Evolutionary conservation across 2,329 filamentous ascomycete genomes (phyloP), one percentile per base, ranked within the genome.

Genomic region (Diplodia seriata): DNA sequence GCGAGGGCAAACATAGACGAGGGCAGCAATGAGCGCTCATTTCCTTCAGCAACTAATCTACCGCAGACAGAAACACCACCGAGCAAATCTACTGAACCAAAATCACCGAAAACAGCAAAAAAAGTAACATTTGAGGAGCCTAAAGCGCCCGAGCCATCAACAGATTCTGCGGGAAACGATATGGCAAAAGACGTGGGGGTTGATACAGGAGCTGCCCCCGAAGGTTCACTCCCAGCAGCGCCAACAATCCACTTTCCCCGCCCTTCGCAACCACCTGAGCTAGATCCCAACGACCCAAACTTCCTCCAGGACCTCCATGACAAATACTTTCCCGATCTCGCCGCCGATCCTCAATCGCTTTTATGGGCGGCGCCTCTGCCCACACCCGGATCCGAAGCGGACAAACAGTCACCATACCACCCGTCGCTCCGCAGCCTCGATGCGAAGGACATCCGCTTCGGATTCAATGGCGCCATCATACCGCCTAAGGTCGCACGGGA

Each of bases 321-420:
- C 26, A 97, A 97, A 79, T 99, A 97, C 85, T 99, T 97, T 80
- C 94, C 95, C 14, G 87, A 89, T 70, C 89, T 97, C 1, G 89
- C 94, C 1, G 88, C 93, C 66, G 92, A 97, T 78, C 93, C 94
- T 0, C 89, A 90, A 68, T 90, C 92, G 65, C 87, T 97, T 4
- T 91, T 92, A 23, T 99, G 94, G 94, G 95, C 98, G 87, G 89
- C 90, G 62, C 90, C 91, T 15, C 76, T 91, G 61, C 77, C 78
- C 7, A 88, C 89, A 4, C 78, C 86, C 56, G 85, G 89, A 75
- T 89, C 87, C 53, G 78, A 85, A 51, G 88, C 89, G 26, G 89
- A 91, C 74, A 85, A 84, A 71, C 86, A 90, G 71, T 93, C 90
- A 2, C 86, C 93, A 9, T 98, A 98, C 81, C 91, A 94, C 76